These are phyloP conservation scores for Entomophthora muscae DNA, from an alignment of 371 early-diverging fungal genomes.

Conservation along the genomic window DNA sequence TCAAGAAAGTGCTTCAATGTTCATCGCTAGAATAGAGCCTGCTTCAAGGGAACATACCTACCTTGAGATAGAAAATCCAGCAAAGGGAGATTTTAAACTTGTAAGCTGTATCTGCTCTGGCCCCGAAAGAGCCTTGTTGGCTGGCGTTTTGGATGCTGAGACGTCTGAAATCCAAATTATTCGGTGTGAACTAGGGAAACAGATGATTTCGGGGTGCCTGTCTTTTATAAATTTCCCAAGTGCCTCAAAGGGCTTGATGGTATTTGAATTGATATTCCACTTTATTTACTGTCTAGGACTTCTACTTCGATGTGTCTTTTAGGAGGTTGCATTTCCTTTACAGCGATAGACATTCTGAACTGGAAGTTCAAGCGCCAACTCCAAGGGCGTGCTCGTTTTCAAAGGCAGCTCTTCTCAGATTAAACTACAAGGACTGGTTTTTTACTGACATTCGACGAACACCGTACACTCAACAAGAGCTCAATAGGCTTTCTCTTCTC, in stretches of 20 bases:
- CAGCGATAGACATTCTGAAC: neutral
- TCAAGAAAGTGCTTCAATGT: neutral
- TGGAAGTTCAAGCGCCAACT: neutral
- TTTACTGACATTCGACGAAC: neutral
- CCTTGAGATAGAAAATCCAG: neutral
- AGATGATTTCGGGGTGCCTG: neutral
- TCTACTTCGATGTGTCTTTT: neutral
- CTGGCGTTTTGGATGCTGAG: neutral
- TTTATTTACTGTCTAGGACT: neutral
- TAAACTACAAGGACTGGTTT: neutral
- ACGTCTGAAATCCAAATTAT: neutral
- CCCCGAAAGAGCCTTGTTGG: neutral
- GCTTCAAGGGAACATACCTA: neutral
- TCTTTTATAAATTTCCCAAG: neutral
- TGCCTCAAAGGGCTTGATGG: neutral
- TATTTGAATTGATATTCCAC: neutral
- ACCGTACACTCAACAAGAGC: neutral
- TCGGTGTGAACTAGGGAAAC: neutral
- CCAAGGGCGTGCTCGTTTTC: neutral
- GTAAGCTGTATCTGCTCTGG: neutral
- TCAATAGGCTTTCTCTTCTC: neutral
- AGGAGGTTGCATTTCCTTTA: neutral
- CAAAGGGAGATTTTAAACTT: neutral
- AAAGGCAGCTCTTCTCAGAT: neutral
- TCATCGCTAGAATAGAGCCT: neutral